Conservation (phyloP, 2,329 filamentous ascomycete genomes). For the Verticillium nubilum region DNA sequence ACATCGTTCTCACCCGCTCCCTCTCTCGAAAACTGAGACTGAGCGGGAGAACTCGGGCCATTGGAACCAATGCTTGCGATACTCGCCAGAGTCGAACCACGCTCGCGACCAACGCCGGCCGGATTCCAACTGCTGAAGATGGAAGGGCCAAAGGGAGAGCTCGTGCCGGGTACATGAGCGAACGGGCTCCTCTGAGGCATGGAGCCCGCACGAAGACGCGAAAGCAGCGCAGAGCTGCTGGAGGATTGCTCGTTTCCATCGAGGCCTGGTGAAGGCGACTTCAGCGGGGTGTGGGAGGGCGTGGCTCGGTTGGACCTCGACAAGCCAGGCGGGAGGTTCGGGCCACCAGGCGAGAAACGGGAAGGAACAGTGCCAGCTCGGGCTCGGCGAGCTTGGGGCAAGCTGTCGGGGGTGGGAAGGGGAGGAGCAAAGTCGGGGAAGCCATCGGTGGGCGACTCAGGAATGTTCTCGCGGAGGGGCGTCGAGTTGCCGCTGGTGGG, state of each 20-base stretch:
- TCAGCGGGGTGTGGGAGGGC: slow-evolving; percentile 82
- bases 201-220: slow-evolving; percentile 82
- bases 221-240: slow-evolving; percentile 69
- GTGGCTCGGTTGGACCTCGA: slow-evolving; percentile 80
- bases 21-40: slow-evolving; percentile 81
- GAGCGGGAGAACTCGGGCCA: slow-evolving; percentile 78
- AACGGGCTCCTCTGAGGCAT: slow-evolving; percentile 85
- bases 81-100: slow-evolving; percentile 77
- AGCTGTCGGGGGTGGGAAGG: slow-evolving; percentile 58
- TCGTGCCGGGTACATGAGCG: slow-evolving; percentile 32
- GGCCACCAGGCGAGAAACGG: slow-evolving; percentile 75
- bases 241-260: slow-evolving; percentile 39
- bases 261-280: slow-evolving; percentile 56
- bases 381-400: slow-evolving; percentile 70
- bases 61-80: slow-evolving; percentile 88
- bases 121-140: slow-evolving; percentile 87
- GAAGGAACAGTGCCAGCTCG: slow-evolving; percentile 96
- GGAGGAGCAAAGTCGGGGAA: slow-evolving; percentile 80
- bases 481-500: slow-evolving; percentile 96
- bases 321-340: slow-evolving; percentile 51
- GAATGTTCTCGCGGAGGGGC: slow-evolving; percentile 92
- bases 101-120: slow-evolving; percentile 60
- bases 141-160: slow-evolving; percentile 76
- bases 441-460: slow-evolving; percentile 91
- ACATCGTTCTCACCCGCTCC: slow-evolving; percentile 83